Evolutionary conservation across 805 yeast species (phyloP), one percentile per base, ranked within the genome.

Genomic region (Zygosaccharomyces bailii): DNA sequence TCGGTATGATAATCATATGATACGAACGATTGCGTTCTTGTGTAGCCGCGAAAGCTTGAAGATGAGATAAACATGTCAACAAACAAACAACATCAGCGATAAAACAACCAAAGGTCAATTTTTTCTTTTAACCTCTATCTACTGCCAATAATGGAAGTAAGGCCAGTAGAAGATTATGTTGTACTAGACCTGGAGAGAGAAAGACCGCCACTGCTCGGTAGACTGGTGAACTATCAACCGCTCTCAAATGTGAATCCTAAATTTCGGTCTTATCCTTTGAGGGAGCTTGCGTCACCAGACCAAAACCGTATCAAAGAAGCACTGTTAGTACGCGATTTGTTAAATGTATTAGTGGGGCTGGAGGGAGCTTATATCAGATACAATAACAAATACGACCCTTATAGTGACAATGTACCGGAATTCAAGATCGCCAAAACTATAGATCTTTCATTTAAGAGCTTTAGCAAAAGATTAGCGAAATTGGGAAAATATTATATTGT

Each of bases 281-380:
- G 71, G 38, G 49, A 54, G 38, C 34, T 59, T 10, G 43, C 55
- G 2, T 38, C 56, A 8, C 35, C 75, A 69, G 42, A 59, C 74
- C 32, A 59, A 56, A n/a, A 77, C 75, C 70, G 75, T 38, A 72
- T 74, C 2, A 96, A 88, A 59, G 96, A 89, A 59, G 82, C 86
- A 0, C 71, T 82, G 19, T 73, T 93, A 1, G 70, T 84, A 11
- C 72, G 77, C 46, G 99, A 91, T 60, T 59, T 89, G 7, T 55
- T 88, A 16, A 75, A 74, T 53, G 82, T 86, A 1, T 60, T 93
- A 10, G 53, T 80, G 24, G 95, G 95, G 0, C 64, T 74, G 20
- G 96, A 89, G 61, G 97, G 97, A 0, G 71, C 72, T 16, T 87
- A 84, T 57, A 78, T 91, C 27, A 69, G 89, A 34, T 87, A 75